Evolutionary conservation across 768 basidiomycete genomes (phyloP), one percentile per base, ranked within the genome.

Genomic region (Pulveroboletus sp.): DNA sequence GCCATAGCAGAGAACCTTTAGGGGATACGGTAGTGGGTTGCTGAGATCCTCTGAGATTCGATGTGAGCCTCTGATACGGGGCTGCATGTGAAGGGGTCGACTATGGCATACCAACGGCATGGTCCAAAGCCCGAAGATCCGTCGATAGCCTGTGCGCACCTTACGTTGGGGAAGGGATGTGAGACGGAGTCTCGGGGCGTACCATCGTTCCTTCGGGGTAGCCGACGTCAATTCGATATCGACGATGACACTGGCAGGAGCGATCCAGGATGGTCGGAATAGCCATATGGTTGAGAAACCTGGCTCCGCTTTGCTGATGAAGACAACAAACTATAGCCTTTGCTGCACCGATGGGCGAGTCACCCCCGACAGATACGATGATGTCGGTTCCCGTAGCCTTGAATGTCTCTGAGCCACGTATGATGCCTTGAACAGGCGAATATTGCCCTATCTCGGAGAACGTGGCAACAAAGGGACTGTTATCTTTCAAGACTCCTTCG

Each of bases 381-480:
- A 83, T 73, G 61, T 89, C 82, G 51, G 84, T 84, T 10, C 73
- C 73, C 21, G 75, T 67, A 9, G 80, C 73, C 39, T 73, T 77
- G 70, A 85, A 81, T 2, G 69, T 62, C 52, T 79, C 69, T 48
- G 81, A 71, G 27, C 81, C 86, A 13, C 72, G 73, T 15, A 71
- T 67, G 55, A 89, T 85, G 11, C 79, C 85, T 24, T 80, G 78
- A 47, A 89, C 74, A 4, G 87, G 87, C 0, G 83, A 71, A 59
- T 88, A 85, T 62, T 89, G 73, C 7, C 84, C 86, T 45, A 89
- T 88, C 53, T 85, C 80, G 50, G 74, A 78, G 69, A 89, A 89
- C 7, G 84, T 86, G 3, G 73, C 78, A 33, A 78, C 84, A 60
- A 79, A 83, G n/a, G 81, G 81, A 51, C 76, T 67, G 51, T 71